Evolutionary conservation across 805 yeast species (phyloP).

Genomic region (Metschnikowia orientalis): DNA sequence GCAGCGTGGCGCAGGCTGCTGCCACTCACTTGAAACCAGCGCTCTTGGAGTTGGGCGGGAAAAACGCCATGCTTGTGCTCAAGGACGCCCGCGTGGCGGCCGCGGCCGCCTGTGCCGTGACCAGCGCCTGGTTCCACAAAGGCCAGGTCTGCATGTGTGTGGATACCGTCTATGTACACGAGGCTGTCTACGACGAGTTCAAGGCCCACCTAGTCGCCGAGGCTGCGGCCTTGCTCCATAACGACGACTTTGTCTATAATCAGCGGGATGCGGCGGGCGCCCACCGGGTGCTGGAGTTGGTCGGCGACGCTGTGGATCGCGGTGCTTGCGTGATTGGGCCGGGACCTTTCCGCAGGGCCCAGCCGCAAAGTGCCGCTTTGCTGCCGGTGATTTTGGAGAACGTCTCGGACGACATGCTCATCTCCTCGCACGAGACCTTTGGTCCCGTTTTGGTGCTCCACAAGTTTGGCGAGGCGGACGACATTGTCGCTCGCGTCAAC

Average conservation of each 20-base stretch:
- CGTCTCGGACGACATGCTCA: constrained; percentile 27
- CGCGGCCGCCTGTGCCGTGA: constrained; percentile 27
- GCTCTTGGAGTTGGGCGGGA: constrained; percentile 45
- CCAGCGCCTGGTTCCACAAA: constrained; percentile 39
- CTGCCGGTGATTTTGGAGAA: constrained; percentile 31
- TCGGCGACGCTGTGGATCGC: constrained; percentile 33
- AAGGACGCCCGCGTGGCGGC: constrained; percentile 29
- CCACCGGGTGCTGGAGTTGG: constrained; percentile 19
- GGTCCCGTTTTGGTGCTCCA: constrained; percentile 39
- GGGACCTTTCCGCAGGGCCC: neutral
- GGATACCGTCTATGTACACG: constrained; percentile 36
- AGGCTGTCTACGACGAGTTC: constrained; percentile 28
- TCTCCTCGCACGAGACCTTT: constrained; percentile 35
- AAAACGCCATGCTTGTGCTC: constrained; percentile 34
- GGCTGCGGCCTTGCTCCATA: constrained; percentile 15
- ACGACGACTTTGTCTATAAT: constrained; percentile 20
- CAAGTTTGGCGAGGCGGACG: constrained; percentile 20
- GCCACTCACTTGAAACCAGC: constrained; percentile 38
- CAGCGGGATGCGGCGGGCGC: constrained; percentile 30
- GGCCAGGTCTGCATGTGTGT: constrained; percentile 50
- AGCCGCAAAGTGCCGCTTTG: constrained; percentile 1
- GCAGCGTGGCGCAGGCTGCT: constrained; percentile 31
- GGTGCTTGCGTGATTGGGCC: constrained; percentile 35
- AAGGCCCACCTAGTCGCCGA: constrained; percentile 15
- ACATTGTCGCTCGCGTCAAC: constrained; percentile 6